These are phyloP conservation scores for Torulaspora quercuum DNA, from an alignment of 805 yeast species.

Conservation along the genomic window DNA sequence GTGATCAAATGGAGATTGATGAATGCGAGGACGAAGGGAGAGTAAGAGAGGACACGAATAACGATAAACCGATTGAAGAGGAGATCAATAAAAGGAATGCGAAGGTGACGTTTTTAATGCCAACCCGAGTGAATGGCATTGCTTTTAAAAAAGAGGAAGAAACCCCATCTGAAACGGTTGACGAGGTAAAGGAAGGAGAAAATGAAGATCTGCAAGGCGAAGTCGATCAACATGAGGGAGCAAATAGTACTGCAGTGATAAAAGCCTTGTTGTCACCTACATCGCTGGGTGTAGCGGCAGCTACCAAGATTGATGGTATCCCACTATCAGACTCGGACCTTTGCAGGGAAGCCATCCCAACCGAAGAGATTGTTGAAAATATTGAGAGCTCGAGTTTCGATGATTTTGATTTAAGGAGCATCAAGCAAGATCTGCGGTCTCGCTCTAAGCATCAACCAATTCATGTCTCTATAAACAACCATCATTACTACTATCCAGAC, in stretches of 20 bases:
- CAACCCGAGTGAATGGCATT: slow-evolving; percentile 1
- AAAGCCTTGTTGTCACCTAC: slow-evolving; percentile 32
- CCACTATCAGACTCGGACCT: slow-evolving; percentile 5
- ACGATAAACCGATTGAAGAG: neutral
- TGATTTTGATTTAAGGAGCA: slow-evolving; percentile 3
- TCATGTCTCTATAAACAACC: slow-evolving; percentile 31
- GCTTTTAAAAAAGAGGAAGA: slow-evolving; percentile 2
- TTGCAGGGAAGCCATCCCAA: neutral
- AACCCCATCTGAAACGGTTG: slow-evolving; percentile 1
- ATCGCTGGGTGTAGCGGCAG: slow-evolving; percentile 31
- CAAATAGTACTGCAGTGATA: slow-evolving; percentile 19
- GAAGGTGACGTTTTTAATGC: slow-evolving; percentile 7
- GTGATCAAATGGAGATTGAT: slow-evolving; percentile 26
- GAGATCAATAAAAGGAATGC: slow-evolving; percentile 1
- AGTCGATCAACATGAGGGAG: slow-evolving; percentile 3
- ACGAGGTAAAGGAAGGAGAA: slow-evolving; percentile 6
- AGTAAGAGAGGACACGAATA: slow-evolving; percentile 1
- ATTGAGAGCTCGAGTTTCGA: neutral
- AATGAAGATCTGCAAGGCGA: slow-evolving; percentile 3
- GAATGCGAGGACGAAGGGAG: slow-evolving; percentile 14
- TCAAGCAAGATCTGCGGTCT: slow-evolving; percentile 20
- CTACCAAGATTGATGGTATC: slow-evolving; percentile 23
- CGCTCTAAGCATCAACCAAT: slow-evolving; percentile 22
- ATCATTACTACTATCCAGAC: slow-evolving; percentile 24
- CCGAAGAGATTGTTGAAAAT: slow-evolving; percentile 3